A percentile compares a stretch with the other conserved stretches of the same genome.
Evolutionary conservation across 805 yeast genomes (phyloP).

Genomic region (Wickerhamomyces silvicola): DNA sequence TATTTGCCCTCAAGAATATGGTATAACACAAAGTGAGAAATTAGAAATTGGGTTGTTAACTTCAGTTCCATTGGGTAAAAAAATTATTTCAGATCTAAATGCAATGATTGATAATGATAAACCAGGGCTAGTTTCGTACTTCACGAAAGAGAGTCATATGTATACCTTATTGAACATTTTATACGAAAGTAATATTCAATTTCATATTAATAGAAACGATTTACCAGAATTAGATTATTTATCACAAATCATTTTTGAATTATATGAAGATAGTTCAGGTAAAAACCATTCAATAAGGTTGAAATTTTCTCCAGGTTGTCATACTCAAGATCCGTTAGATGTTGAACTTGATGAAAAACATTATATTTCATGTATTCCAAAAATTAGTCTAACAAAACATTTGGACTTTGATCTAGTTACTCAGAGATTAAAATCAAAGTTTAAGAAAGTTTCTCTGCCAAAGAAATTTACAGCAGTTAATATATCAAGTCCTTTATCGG

Average conservation of each 20-base stretch:
- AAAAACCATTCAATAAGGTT: constrained; percentile 86
- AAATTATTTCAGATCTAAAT: constrained; percentile 73
- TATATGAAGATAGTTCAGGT: constrained; percentile 75
- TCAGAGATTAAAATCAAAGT: constrained; percentile 73
- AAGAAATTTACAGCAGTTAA: constrained; percentile 87
- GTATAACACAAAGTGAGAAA: constrained; percentile 91
- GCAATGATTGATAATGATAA: constrained; percentile 70
- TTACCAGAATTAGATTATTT: constrained; percentile 93
- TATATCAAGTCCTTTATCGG: constrained; percentile 57
- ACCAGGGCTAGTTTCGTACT: constrained; percentile 83
- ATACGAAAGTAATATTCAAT: constrained; percentile 90
- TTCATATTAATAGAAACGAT: constrained; percentile 90
- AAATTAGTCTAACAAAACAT: constrained; percentile 85
- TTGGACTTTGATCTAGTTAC: constrained; percentile 85
- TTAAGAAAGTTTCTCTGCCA: constrained; percentile 83
- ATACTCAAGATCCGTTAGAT: constrained; percentile 95
- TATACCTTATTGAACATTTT: constrained; percentile 87
- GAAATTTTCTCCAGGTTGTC: constrained; percentile 96
- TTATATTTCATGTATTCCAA: constrained; percentile 92
- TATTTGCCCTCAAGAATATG: constrained; percentile 98
- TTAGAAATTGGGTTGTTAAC: constrained; percentile 93
- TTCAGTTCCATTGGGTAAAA: constrained; percentile 87
- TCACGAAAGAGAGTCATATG: constrained; percentile 96
- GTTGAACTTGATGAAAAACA: constrained; percentile 95
- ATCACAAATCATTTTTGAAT: constrained; percentile 89